Evolutionary conservation across 108 stramenopile species (phyloP), one percentile per base, ranked within the genome.

Genomic region (Seminavis robusta): DNA sequence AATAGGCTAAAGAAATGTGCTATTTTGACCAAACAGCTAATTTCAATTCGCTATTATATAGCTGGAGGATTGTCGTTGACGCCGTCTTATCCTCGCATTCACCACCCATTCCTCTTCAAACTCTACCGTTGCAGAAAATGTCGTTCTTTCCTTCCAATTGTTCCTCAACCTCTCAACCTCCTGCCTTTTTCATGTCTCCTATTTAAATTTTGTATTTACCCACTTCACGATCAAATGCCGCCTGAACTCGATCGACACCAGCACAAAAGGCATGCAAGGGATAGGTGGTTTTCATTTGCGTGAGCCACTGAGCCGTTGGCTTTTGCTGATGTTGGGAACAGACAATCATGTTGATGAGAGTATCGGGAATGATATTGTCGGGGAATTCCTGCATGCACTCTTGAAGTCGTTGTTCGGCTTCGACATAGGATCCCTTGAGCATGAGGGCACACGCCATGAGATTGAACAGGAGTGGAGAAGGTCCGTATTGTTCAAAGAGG

Each of bases 401-500:
- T 47, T 64, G 53, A 41, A 98, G 72, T 43, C 60, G 76, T 27
- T 36, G 28, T 63, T 96, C 93, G 4, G 98, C 98, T 28, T 77
- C 79, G 7, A 73, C 76, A 54, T 86, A 97, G 33, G 94, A 82
- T 42, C 90, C 92, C 42, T 74, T 65, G 29, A 85, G 84, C 90
- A 97, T 88, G 53, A 92, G 81, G 8, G 91, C 86, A 39, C 81
- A 91, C 13, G 96, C 95, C 59, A 79, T 56, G 25, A 93, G 68
- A 62, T 97, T 98, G 59, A 97, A 75, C 40, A 98, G 61, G 62
- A 92, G 60, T 10, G 90, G 56, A 45, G 86, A 88, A 24, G 90
- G 75, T 6, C 93, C 95, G 62, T 95, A 97, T 76, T 98, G 97
- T 73, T 97, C 98, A 52, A 90, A 88, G 42, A 97, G 75, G 23